These are phyloP conservation scores for Cryptosporidium baileyi DNA, from an alignment of 169 alveolate species.

Conservation along the genomic window DNA sequence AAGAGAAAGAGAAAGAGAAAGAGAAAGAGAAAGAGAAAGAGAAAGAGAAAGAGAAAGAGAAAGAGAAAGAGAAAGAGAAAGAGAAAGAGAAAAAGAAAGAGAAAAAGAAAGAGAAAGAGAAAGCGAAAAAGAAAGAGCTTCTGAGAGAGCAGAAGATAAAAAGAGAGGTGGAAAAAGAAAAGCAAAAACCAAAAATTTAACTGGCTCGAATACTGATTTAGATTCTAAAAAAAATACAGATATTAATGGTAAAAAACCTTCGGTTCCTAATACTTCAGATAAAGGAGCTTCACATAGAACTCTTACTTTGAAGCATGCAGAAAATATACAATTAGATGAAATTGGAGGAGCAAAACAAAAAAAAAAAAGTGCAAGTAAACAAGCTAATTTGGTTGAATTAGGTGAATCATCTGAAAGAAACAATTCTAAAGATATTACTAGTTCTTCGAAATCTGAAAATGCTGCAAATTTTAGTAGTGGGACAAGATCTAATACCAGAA, in stretches of 20 bases:
- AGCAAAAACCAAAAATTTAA: not conserved
- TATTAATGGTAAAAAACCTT: not conserved
- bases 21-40: too few species aligned
- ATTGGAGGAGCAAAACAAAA: conserved; percentile 1
- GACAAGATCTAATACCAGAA: not conserved
- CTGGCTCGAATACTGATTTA: too few species aligned
- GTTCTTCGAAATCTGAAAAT: not conserved
- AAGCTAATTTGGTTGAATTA: not conserved
- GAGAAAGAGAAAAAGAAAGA: not conserved
- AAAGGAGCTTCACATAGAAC: not conserved
- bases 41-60: too few species aligned
- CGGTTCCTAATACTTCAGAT: not conserved
- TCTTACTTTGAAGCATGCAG: not conserved
- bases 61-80: too few species aligned
- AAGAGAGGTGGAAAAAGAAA: not conserved
- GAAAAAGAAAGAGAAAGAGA: not conserved
- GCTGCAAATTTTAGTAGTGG: not conserved
- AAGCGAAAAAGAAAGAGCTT: not conserved
- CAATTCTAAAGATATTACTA: not conserved
- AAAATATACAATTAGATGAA: not conserved
- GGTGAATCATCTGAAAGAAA: not conserved
- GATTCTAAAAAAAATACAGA: not conserved
- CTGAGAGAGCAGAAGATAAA: not conserved
- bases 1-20: too few species aligned
- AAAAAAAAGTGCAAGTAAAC: not conserved